phyloP scores from a whole-genome alignment of 352 stramenopile species.

The Globisporangium radiosum region DNA sequence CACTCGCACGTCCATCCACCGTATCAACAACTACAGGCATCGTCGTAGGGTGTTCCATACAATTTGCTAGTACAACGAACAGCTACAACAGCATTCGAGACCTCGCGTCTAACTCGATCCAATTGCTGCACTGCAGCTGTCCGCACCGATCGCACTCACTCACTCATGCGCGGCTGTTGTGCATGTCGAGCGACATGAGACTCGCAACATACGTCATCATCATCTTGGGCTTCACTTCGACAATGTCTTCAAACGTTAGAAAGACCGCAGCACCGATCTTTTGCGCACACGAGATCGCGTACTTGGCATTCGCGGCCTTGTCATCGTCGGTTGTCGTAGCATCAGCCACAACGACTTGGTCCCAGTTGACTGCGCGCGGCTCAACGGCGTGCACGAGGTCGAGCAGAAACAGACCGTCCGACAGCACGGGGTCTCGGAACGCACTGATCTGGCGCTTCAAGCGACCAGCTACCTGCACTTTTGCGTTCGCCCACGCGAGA shows the following conservation, averaged over 20 bases:
- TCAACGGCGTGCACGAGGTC: conserved; percentile 85
- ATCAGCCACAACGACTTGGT: conserved; percentile 43
- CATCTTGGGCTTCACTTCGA: conserved; percentile 92
- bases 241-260: conserved; percentile 91
- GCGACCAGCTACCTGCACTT: conserved; percentile 72
- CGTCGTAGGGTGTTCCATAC: too few relatives aligned
- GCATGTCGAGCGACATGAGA: conserved; percentile 79
- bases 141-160: not conserved
- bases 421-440: conserved; percentile 79
- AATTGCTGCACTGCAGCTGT: not conserved
- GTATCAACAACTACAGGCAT: too few relatives aligned
- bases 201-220: conserved; percentile 88
- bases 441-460: conserved; percentile 67
- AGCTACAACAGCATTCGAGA: not conserved
- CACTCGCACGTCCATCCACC: too few relatives aligned
- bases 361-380: conserved; percentile 86
- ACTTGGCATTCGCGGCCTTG: conserved; percentile 89
- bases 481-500: conserved; percentile 77
- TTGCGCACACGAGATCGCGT: conserved; percentile 89
- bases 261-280: conserved; percentile 92
- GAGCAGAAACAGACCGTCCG: conserved; percentile 80
- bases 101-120: not conserved
- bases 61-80: too few relatives aligned
- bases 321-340: conserved; percentile 61
- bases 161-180: conserved; percentile 18